These are phyloP conservation scores for Coccomyxa sp. DNA, from an alignment of 139 green algal genomes.

Conservation along the genomic window DNA sequence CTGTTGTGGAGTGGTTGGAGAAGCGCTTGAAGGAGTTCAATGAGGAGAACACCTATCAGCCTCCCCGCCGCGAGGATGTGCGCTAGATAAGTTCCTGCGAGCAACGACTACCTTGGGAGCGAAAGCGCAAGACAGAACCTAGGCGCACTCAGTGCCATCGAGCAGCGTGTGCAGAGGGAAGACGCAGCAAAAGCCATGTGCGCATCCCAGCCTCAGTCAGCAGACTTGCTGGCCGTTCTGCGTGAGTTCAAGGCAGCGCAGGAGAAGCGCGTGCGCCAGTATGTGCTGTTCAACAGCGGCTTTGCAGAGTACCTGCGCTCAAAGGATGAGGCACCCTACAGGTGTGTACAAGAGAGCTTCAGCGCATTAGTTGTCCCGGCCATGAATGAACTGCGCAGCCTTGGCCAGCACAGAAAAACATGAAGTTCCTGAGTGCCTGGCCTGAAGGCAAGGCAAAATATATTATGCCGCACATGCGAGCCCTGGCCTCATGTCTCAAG, in stretches of 20 bases:
- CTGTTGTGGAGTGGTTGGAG: slow-evolving; percentile 22
- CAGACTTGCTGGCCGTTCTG: neutral
- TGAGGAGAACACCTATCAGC: slow-evolving; percentile 26
- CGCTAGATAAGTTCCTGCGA: neutral
- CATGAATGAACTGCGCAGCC: too few relatives aligned
- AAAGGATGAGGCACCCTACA: neutral
- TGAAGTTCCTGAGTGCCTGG: too few relatives aligned
- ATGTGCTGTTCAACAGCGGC: slow-evolving; percentile 12
- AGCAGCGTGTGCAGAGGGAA: neutral
- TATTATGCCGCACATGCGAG: too few relatives aligned
- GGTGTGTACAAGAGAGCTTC: neutral
- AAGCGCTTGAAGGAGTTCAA: slow-evolving; percentile 26
- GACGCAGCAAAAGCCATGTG: neutral
- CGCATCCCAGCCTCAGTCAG: neutral
- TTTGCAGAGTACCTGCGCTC: neutral
- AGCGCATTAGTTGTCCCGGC: too few relatives aligned
- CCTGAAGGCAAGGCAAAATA: too few relatives aligned
- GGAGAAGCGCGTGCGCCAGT: slow-evolving; percentile 15
- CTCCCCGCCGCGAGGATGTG: neutral
- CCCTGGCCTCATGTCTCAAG: too few relatives aligned
- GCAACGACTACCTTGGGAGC: neutral
- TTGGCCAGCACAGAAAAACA: too few relatives aligned
- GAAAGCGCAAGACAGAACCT: neutral
- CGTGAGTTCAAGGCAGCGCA: neutral
- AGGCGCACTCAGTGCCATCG: neutral